Conservation (phyloP, 2,329 filamentous ascomycete species). For the Botrytis hyacinthi region DNA sequence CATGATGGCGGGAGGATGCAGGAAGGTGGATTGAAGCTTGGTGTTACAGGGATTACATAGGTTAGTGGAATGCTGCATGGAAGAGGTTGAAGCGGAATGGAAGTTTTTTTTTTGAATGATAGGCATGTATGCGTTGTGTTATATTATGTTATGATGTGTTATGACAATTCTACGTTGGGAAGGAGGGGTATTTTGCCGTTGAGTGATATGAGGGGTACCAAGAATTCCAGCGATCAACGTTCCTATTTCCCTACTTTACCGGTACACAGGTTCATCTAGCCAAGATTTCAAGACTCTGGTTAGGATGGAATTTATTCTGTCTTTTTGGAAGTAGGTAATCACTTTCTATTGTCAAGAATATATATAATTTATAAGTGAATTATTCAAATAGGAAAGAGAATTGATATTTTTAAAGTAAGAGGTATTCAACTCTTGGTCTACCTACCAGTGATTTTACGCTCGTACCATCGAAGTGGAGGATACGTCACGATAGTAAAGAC, state of each 20-base stretch:
- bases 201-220: background rate
- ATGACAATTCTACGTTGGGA: slow-evolving; percentile 1
- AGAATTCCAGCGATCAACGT: background rate
- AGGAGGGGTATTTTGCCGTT: background rate
- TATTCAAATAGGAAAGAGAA: background rate
- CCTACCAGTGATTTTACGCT: slow-evolving; percentile 33
- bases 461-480: slow-evolving; percentile 33
- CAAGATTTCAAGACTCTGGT: background rate
- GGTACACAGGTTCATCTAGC: background rate
- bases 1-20: slow-evolving; percentile 12
- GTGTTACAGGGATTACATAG: background rate
- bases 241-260: background rate
- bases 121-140: background rate
- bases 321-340: background rate
- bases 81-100: background rate
- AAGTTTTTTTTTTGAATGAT: background rate
- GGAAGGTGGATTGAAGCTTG: background rate
- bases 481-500: slow-evolving; percentile 35
- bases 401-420: background rate
- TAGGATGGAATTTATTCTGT: background rate
- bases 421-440: slow-evolving; percentile 10
- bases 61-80: background rate
- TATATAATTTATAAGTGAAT: background rate
- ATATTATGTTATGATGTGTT: background rate
- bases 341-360: background rate